Evolutionary conservation across 345 rosid genomes (phyloP), one percentile per base, ranked within the genome.

Genomic region (Draba incana): DNA sequence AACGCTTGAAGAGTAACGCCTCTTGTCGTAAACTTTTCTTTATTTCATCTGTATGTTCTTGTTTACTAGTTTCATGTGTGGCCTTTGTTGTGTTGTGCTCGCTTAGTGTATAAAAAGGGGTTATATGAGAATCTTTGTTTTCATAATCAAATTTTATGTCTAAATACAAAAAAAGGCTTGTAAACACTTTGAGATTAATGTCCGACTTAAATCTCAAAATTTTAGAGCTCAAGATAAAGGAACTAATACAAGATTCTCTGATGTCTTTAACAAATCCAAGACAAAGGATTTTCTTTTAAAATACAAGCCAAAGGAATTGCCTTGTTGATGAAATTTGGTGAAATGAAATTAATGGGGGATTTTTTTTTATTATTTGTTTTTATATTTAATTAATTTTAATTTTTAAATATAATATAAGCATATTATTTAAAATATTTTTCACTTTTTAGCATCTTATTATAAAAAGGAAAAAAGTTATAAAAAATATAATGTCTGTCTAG

Each of bases 1-100:
- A 75, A 75, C 33, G 77, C 48, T 66, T 68, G 66, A 73, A 51
- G 53, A 65, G 60, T 57, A 8, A 41, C 30, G 38, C 4, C 16
- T 39, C 38, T 73, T 41, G 9, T 48, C 12, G 13, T 16, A 46
- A 71, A 10, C 7, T 8, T 31, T 55, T 35, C 28, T 30, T 35
- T 42, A 3, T 49, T 28, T 49, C 12, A 33, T 20, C 9, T 50
- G 49, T 73, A 16, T 73, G 54, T 49, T 58, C 33, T 42, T 63
- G 24, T 63, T 43, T 65, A 30, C 52, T 13, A 64, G 61, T 35
- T 65, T 72, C 55, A 42, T 65, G 66, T 58, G 67, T 58, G 67
- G 28, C 6, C 45, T 49, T 49, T 38, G 23, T 52, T 54, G 64
- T 63, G 50, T 54, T 63, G 57, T 62, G 43, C 5, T 25, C 35